These are phyloP conservation scores for Penicillium dipodomyicola DNA, from an alignment of 495 filamentous ascomycete species.

Conservation along the genomic window DNA sequence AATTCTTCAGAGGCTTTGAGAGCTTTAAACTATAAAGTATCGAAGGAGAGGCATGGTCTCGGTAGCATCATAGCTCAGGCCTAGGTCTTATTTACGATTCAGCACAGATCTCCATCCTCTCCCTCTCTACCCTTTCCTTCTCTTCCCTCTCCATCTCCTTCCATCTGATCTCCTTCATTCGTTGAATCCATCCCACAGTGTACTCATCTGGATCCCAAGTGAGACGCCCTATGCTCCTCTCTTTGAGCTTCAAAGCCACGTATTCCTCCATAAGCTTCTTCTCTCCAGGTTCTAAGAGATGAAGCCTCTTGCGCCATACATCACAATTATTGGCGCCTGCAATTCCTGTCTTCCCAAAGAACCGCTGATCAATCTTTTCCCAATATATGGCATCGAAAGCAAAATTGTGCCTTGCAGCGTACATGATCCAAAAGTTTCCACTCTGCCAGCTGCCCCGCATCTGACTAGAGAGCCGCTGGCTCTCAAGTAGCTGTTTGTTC, in stretches of 20 bases:
- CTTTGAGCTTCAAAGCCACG: constrained; percentile 14
- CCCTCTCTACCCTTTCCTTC: no score
- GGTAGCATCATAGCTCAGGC: no score
- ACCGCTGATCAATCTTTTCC: constrained; percentile 18
- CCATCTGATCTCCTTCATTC: background rate
- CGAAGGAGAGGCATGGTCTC: no score
- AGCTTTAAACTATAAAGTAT: no score
- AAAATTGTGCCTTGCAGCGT: constrained; percentile 14
- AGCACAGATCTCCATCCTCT: no score
- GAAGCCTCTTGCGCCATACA: constrained; percentile 12
- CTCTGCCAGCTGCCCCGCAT: no score
- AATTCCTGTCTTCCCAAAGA: constrained; percentile 12
- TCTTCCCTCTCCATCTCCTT: no score
- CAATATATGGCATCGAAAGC: constrained; percentile 20
- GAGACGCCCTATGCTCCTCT: constrained; percentile 12
- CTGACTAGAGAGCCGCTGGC: no score
- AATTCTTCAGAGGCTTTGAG: no score
- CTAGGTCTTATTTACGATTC: no score
- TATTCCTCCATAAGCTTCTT: constrained; percentile 14
- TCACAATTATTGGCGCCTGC: no score
- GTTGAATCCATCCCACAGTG: constrained; percentile 5
- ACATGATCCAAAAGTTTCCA: background rate
- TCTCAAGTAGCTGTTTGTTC: no score
- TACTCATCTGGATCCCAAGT: constrained; percentile 22
- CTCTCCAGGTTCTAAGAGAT: constrained; percentile 10